Evolutionary conservation across 2,329 filamentous ascomycete genomes (phyloP), one percentile per base, ranked within the genome.

Genomic region (Juglanconis oblonga): DNA sequence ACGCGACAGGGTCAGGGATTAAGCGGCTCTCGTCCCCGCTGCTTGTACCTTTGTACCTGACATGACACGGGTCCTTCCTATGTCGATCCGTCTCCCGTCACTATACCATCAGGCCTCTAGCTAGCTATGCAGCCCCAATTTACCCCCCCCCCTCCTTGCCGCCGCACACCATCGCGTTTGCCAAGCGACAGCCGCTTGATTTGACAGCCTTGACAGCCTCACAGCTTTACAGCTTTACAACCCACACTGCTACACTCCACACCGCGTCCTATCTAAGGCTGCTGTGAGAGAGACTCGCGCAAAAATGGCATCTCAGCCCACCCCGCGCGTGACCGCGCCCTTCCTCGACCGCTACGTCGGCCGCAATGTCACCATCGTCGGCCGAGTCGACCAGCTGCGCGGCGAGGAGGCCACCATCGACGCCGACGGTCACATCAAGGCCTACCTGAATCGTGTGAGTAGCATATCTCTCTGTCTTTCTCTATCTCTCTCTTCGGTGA

Each of bases 341-440:
- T 90, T 94, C 76, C 88, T 98, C 60, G 86, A 92, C 71, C 81
- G 82, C 70, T 96, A 93, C 77, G 81, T 87, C 66, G 81, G 81
- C 66, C 83, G 85, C 65, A 90, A 90, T 64, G 90, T 98, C 64
- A 92, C 92, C 68, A 81, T 98, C 58, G 82, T 96, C 5, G 95
- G 95, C 69, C 92, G 89, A 69, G 92, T 98, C 51, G 84, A 85
- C 4, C 88, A 95, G 69, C 81, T 98, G 31, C 87, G 88, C 55
- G 93, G 93, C 66, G 90, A 95, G 55, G 83, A 85, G 54, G 94
- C 92, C 0, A 86, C 87, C 5, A 83, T 98, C 35, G 92, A 97
- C 59, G 88, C 91, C 5, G 88, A 87, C 32, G 94, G 94, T 0
- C 83, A 86, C 29, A 84, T 97, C 32, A 90, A 87, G 0, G 80